Conservation (phyloP, 495 filamentous ascomycete species). For the Paragyromitra xinjiangensis region DNA sequence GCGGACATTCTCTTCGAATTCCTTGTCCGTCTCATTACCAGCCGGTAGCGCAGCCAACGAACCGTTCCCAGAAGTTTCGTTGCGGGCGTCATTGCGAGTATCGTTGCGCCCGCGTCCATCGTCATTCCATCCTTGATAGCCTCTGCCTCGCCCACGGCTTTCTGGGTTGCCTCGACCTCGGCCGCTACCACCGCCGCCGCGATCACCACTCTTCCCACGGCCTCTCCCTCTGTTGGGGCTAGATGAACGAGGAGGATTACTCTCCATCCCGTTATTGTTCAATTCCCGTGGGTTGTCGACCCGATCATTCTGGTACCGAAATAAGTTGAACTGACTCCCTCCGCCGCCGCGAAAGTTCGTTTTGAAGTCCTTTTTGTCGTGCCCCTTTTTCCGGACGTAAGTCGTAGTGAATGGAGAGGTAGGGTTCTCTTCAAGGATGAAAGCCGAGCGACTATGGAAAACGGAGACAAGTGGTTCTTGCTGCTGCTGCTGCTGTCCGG, state of each 20-base stretch:
- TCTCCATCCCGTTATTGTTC: constrained; percentile 48
- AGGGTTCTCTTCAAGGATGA: constrained; percentile 19
- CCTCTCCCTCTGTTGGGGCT: constrained; percentile 42
- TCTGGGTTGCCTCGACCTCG: constrained; percentile 43
- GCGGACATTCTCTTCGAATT: constrained; percentile 47
- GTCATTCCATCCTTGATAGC: constrained; percentile 45
- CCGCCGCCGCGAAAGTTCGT: constrained; percentile 25
- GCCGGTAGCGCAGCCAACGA: constrained; percentile 17
- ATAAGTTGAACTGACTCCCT: constrained; percentile 27
- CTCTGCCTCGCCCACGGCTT: constrained; percentile 36
- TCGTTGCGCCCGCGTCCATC: constrained; percentile 44
- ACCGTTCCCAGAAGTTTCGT: constrained; percentile 9
- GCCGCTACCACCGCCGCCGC: constrained; percentile 30
- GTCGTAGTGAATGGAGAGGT: constrained; percentile 13
- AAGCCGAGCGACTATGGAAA: background rate
- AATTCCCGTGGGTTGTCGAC: constrained; percentile 34
- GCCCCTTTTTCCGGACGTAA: constrained; percentile 8
- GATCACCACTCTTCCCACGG: constrained; percentile 43
- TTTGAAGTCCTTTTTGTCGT: constrained; percentile 16
- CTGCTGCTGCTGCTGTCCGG: constrained; percentile 28
- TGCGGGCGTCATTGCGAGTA: constrained; percentile 23
- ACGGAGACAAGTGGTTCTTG: constrained; percentile 10
- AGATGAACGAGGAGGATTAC: constrained; percentile 44
- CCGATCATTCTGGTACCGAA: constrained; percentile 43
- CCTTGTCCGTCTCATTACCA: constrained; percentile 39